phyloP scores from a whole-genome alignment of 257 asterid species.

The Nemophila menziesii region DNA sequence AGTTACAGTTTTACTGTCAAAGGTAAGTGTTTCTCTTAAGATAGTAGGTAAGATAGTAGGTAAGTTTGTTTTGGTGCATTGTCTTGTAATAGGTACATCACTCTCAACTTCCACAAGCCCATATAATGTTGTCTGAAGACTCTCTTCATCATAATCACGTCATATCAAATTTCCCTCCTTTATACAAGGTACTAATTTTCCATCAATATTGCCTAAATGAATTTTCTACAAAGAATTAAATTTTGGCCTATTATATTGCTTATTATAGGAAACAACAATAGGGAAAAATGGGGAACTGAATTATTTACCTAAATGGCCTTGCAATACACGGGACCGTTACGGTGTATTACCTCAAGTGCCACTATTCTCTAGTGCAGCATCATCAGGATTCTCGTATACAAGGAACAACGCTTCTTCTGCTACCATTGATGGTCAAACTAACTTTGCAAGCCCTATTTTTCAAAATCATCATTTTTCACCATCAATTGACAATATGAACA shows the following conservation, averaged over 20 bases:
- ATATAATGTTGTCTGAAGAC: constrained; percentile 17
- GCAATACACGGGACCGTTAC: constrained; percentile 20
- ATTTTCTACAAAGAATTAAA: background rate
- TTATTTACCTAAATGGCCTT: constrained; percentile 35
- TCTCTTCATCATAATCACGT: constrained; percentile 37
- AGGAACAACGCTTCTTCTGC: constrained; percentile 26
- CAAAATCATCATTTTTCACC: constrained; percentile 26
- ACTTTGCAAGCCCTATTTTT: constrained; percentile 16
- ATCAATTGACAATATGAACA: constrained; percentile 25
- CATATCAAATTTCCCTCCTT: constrained; percentile 31
- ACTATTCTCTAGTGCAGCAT: constrained; percentile 88
- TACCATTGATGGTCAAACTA: constrained; percentile 29
- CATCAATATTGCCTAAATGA: background rate
- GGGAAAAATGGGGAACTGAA: constrained; percentile 41
- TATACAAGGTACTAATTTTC: constrained; percentile 35
- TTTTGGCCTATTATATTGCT: no score
- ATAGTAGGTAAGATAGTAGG: background rate
- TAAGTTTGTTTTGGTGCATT: constrained; percentile 8
- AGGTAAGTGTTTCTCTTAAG: no score
- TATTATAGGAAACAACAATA: constrained; percentile 53
- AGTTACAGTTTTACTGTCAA: background rate
- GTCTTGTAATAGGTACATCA: constrained; percentile 21
- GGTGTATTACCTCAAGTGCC: constrained; percentile 28
- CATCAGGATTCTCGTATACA: constrained; percentile 94
- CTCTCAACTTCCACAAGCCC: constrained; percentile 28